Conservation (phyloP, 1,139 yeast genomes). For the Nakaseomyces nivariensis region DNA sequence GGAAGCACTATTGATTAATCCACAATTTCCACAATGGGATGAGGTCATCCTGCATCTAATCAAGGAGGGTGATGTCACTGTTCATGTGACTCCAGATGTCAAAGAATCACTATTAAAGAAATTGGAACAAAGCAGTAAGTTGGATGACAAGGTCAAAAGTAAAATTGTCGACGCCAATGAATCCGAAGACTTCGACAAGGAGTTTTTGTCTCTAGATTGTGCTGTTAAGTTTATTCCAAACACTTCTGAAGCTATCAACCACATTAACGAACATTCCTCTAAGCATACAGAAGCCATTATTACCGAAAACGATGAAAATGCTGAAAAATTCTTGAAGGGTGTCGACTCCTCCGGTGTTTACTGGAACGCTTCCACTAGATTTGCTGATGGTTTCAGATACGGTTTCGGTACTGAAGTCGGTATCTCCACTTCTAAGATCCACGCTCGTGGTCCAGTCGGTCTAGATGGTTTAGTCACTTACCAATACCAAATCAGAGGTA, state of each 20-base stretch:
- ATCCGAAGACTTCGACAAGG: constrained; percentile 63
- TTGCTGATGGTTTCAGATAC: constrained; percentile 96
- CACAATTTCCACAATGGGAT: constrained; percentile 37
- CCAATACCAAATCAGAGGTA: constrained; percentile 85
- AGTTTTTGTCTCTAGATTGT: constrained; percentile 72
- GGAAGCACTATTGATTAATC: constrained; percentile 70
- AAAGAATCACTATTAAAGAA: constrained; percentile 20
- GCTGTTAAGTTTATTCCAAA: constrained; percentile 57
- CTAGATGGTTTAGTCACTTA: constrained; percentile 92
- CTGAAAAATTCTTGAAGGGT: constrained; percentile 71
- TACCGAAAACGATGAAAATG: constrained; percentile 59
- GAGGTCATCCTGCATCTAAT: constrained; percentile 40
- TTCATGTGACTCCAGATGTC: constrained; percentile 56
- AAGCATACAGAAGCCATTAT: constrained; percentile 92
- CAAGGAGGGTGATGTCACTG: constrained; percentile 55
- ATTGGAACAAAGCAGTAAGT: constrained; percentile 18
- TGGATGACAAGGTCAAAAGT: constrained; percentile 19
- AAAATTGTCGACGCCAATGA: constrained; percentile 39
- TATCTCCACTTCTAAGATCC: constrained; percentile 90
- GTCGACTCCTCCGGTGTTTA: constrained; percentile 96
- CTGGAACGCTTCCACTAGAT: constrained; percentile 95
- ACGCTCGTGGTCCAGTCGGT: constrained; percentile 98
- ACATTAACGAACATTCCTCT: constrained; percentile 84
- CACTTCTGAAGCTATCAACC: constrained; percentile 62
- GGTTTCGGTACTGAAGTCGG: constrained; percentile 99